phyloP scores from a whole-genome alignment of 2,329 filamentous ascomycete species.

The Diplocarpon rosae region DNA sequence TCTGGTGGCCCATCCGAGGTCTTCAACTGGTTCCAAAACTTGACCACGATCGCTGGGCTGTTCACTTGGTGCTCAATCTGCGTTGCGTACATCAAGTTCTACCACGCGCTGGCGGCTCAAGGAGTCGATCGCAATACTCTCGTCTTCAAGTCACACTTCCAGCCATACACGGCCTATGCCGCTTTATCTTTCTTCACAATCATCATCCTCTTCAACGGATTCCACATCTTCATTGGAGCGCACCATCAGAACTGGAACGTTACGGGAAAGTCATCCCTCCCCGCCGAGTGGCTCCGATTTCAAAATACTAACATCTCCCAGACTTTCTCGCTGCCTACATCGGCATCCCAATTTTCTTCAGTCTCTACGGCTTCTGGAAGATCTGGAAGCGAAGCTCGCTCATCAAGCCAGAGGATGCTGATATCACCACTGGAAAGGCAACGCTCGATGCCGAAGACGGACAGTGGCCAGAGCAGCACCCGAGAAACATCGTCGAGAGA shows the following conservation, averaged over 20 bases:
- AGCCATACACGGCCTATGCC: slow-evolving; percentile 61
- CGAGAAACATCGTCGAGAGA: slow-evolving; percentile 33
- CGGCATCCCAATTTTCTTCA: slow-evolving; percentile 60
- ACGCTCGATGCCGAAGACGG: slow-evolving; percentile 34
- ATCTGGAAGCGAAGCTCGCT: slow-evolving; percentile 48
- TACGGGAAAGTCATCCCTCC: slow-evolving; percentile 31
- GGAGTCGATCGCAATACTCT: slow-evolving; percentile 55
- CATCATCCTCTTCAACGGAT: slow-evolving; percentile 68
- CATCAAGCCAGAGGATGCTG: slow-evolving; percentile 29
- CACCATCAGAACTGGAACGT: slow-evolving; percentile 47
- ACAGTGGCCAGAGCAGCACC: slow-evolving; percentile 30
- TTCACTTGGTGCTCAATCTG: slow-evolving; percentile 63
- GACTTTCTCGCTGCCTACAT: slow-evolving; percentile 66
- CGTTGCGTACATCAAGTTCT: slow-evolving; percentile 61
- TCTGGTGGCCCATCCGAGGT: slow-evolving; percentile 37
- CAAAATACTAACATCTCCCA: slow-evolving; percentile 47
- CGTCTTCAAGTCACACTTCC: slow-evolving; percentile 58
- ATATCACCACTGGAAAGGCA: slow-evolving; percentile 35
- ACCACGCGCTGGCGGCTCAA: slow-evolving; percentile 57
- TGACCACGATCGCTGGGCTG: slow-evolving; percentile 63
- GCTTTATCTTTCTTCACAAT: slow-evolving; percentile 50
- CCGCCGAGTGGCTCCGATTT: background rate
- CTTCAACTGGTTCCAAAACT: slow-evolving; percentile 34
- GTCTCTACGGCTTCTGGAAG: slow-evolving; percentile 64
- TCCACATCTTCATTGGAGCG: slow-evolving; percentile 61